Evolutionary conservation across 2,329 filamentous ascomycete genomes (phyloP).

Genomic region (Cadophora luteo-olivacea): DNA sequence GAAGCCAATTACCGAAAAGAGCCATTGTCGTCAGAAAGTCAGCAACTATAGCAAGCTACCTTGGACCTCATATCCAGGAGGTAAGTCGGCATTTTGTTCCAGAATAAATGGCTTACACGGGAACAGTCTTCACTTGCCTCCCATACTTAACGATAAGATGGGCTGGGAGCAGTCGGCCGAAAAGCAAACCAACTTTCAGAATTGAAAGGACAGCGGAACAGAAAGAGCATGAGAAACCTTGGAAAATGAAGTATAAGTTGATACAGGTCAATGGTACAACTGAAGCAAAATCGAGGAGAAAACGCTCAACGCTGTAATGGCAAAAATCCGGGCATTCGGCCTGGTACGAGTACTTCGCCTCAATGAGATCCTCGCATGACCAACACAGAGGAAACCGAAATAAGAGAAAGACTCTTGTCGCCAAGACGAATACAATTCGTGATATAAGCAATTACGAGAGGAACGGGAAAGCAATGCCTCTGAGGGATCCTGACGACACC

Average conservation of each 20-base stretch:
- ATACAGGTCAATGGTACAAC: slow-evolving; percentile 13
- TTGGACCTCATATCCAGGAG: slow-evolving; percentile 2
- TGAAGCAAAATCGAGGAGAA: slow-evolving; percentile 13
- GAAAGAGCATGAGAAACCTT: background rate
- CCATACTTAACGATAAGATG: slow-evolving; percentile 17
- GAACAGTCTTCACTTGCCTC: background rate
- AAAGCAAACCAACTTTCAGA: slow-evolving; percentile 10
- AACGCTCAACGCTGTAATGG: slow-evolving; percentile 4
- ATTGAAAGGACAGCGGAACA: background rate
- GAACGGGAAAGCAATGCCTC: slow-evolving; percentile 9
- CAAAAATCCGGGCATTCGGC: slow-evolving; percentile 14
- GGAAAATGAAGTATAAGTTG: background rate
- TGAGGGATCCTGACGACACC: slow-evolving; percentile 10
- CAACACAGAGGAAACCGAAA: slow-evolving; percentile 11
- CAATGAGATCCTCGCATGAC: background rate
- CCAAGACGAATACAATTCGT: slow-evolving; percentile 13
- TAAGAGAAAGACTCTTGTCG: slow-evolving; percentile 16
- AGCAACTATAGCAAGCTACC: slow-evolving; percentile 57
- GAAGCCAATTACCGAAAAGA: slow-evolving; percentile 81
- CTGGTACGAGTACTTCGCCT: background rate
- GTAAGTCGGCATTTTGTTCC: background rate
- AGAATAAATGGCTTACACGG: background rate
- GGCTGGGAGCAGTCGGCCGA: slow-evolving; percentile 11
- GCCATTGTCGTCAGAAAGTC: slow-evolving; percentile 65
- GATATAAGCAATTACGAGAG: background rate